Percentiles rank a stretch among this genome's conserved stretches.
Evolutionary conservation across 371 early-diverging fungal genomes (phyloP).

Genomic region (Umbelopsis sp.): DNA sequence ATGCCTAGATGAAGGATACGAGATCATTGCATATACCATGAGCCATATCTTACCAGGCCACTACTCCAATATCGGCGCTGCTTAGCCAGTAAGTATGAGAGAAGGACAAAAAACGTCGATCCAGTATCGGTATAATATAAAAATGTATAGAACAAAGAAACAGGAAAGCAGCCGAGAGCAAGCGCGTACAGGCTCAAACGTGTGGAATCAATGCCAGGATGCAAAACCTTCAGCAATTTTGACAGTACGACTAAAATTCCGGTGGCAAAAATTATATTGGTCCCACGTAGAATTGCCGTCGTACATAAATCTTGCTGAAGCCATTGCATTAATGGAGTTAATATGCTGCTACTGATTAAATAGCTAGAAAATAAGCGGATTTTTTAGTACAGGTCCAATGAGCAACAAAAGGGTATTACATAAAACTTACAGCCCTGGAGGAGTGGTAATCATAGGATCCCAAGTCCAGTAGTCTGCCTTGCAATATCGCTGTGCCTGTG

Average conservation of each 20-base stretch:
- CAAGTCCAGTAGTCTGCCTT: slow-evolving; percentile 68
- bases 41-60: slow-evolving; percentile 54
- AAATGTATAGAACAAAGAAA: slow-evolving; percentile 81
- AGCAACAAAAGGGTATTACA: not conserved
- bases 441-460: slow-evolving; percentile 96
- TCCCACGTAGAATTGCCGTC: slow-evolving; percentile 53
- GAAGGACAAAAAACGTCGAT: slow-evolving; percentile 79
- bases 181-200: slow-evolving; percentile 50
- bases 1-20: not conserved
- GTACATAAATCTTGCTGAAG: slow-evolving; percentile 46
- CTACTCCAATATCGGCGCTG: slow-evolving; percentile 49
- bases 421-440: slow-evolving; percentile 85
- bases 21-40: not conserved
- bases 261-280: slow-evolving; percentile 62
- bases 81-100: slow-evolving; percentile 64
- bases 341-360: slow-evolving; percentile 41
- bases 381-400: not conserved
- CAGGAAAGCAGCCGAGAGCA: slow-evolving; percentile 74
- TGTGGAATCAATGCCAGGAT: slow-evolving; percentile 29
- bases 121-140: slow-evolving; percentile 94
- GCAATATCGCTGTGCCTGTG: slow-evolving; percentile 90
- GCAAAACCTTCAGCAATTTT: slow-evolving; percentile 38
- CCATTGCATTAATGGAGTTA: slow-evolving; percentile 18
- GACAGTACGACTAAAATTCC: slow-evolving; percentile 50
- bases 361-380: slow-evolving; percentile 34